Conservation (phyloP, 225 moss, liverwort and hornwort genomes). For the Antitrichia curtipendula region DNA sequence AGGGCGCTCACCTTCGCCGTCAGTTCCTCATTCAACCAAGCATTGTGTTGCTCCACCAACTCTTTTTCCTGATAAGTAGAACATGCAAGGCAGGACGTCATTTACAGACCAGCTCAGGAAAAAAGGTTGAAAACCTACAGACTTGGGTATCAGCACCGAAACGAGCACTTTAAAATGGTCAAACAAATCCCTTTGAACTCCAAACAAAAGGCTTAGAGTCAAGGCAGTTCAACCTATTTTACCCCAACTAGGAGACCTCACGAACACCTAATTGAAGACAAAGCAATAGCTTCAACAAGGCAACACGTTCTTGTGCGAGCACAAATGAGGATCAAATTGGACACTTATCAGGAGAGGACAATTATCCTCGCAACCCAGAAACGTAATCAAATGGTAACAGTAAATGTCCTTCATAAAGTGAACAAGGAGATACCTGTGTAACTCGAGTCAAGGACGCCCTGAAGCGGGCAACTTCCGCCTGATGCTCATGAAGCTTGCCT, state of each 20-base stretch:
- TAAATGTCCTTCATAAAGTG: background rate
- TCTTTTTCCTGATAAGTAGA: slow-evolving; percentile 63
- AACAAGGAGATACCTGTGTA: slow-evolving; percentile 43
- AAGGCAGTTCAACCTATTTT: background rate
- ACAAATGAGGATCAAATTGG: background rate
- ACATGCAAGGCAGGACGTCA: background rate
- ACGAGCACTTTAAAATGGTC: background rate
- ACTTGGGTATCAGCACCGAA: background rate
- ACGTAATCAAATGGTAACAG: background rate
- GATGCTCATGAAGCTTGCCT: slow-evolving; percentile 75
- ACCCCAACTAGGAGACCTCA: background rate
- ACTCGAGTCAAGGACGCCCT: slow-evolving; percentile 57
- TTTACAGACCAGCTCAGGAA: background rate
- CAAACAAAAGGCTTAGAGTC: background rate
- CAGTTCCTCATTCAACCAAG: slow-evolving; percentile 87
- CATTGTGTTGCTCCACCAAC: slow-evolving; percentile 82
- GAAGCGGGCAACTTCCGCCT: slow-evolving; percentile 61
- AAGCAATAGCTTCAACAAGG: background rate
- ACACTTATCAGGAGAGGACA: background rate
- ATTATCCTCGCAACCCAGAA: background rate
- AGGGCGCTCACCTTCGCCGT: slow-evolving; percentile 58
- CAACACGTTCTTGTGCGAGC: background rate
- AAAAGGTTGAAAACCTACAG: background rate
- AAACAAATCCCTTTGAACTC: background rate
- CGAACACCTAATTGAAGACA: background rate